Base-by-base conservation (phyloP, 2,329 filamentous ascomycete genomes). In the Elsinoe necatrix region DNA sequence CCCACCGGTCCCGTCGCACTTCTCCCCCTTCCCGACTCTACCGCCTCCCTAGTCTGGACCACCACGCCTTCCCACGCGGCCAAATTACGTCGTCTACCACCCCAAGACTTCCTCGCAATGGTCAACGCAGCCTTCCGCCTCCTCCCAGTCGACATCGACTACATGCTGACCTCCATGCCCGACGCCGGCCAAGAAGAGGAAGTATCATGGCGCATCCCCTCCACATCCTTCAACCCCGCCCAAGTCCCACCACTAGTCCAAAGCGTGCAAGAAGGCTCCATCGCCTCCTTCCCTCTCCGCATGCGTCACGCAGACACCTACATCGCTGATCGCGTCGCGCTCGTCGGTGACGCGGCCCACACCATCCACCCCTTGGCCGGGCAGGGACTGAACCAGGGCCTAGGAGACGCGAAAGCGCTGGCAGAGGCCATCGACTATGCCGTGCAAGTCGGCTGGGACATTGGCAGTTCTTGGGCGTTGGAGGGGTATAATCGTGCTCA, bases 241-340 rank as follows among this genome's bases (percentile, higher is more conserved):
- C 62, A 61, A 21, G 69, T 88, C 27, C 91, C 90, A 1, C 84
- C 86, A 61, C 70, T 75, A 6, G 83, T 88, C 14, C 74, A 80
- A 1, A 81, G 77, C 21, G 83, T 96, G 0, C 91, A 97, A 69
- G 78, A 86, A 55, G 84, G 85, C 63, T 89, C 83, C 16, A 77
- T 95, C 12, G 92, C 93, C 1, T 91, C 88, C 0, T 98, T 98
- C 72, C 93, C 93, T 0, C 80, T 98, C 16, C 88, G 86, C 67
- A 79, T 97, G 75, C 85, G 91, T 25, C 93, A 98, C 69, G 91
- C 92, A n/a, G 88, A 95, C 66, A 89, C 88, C 1, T 98, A 98
- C 68, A 87, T 88, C 41, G 87, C 84, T 37, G 89, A 95, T 66
- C 85, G 93, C n/a, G 77, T 96, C 7, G 93, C 91, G 0, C 80